Base-by-base conservation (phyloP, 345 rosid species). In the Gossypium raimondii region DNA sequence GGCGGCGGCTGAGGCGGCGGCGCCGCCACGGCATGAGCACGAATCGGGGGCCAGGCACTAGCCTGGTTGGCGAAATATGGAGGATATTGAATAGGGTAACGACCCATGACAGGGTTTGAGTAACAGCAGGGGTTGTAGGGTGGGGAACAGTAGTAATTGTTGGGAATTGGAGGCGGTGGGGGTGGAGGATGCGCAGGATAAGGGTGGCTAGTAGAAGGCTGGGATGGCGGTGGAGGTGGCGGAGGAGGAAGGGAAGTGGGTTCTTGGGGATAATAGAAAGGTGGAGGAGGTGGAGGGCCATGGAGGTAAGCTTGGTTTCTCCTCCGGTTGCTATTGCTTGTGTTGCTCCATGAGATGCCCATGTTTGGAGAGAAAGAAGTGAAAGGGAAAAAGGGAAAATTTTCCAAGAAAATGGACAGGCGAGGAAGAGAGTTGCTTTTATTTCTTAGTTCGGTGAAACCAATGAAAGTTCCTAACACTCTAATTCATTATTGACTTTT, bases 311-410 rank as follows among this genome's bases (percentile, higher is more conserved):
- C 67, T 34, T 81, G 77, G 60, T 86, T 82, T 80, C 98, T 86
- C 74, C 98, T 84, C 25, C 96, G 78, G 75, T 74, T 89, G 86
- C 93, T 91, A 80, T 50, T 72, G 52, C 41, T 12, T 58, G 67
- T 89, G 86, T 90, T 90, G 82, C 77, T 74, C 71, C 83, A 89
- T 53, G 96, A 90, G 83, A 88, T 82, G 17, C 98, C 96, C 98
- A 89, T 93, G 74, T 51, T 22, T 67, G 34, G 50, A 7, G 38
- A 16, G 59, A 58, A 34, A 44, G 57, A 53, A 61, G 74, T 38
- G 34, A 73, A 64, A 9, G 65, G 25, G 17, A 52, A 48, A 11
- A 11, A 17, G 11, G 45, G 20, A 0, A 53, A 53, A n/a, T 53
- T 53, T 53, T 45, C 1, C 1, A 67, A 66, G 11, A 13, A 58